Percentiles rank a stretch among this genome's conserved stretches.
These are phyloP conservation scores for Trichoderma gamsii DNA, from an alignment of 495 filamentous ascomycete genomes.

Conservation along the genomic window DNA sequence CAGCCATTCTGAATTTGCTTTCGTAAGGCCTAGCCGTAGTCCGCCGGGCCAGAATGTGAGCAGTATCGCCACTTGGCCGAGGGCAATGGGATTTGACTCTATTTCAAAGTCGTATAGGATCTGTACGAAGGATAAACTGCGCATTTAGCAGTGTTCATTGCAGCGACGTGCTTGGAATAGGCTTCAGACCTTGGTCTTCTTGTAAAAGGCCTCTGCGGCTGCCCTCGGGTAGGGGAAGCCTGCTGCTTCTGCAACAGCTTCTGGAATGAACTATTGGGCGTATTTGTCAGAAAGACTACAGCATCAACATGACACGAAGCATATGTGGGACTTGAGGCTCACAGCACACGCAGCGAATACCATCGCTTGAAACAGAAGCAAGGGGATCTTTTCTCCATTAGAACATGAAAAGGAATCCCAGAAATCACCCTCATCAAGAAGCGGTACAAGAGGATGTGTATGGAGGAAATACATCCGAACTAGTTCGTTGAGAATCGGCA, in stretches of 20 bases:
- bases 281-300: neutral
- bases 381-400: constrained; percentile 24
- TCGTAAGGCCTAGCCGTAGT: constrained; percentile 25
- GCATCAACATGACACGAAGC: neutral
- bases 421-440: constrained; percentile 44
- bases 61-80: constrained; percentile 40
- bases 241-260: constrained; percentile 34
- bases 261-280: constrained; percentile 33
- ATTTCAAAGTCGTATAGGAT: constrained; percentile 33
- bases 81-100: constrained; percentile 27
- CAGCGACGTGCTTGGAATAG: neutral
- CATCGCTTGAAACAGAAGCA: constrained; percentile 45
- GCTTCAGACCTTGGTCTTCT: constrained; percentile 33
- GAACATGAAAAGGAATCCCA: constrained; percentile 37
- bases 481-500: constrained; percentile 37
- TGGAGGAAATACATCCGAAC: constrained; percentile 43
- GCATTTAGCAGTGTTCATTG: constrained; percentile 15
- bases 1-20: constrained; percentile 43
- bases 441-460: constrained; percentile 41
- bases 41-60: constrained; percentile 29
- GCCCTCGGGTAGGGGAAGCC: constrained; percentile 39
- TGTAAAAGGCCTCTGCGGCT: constrained; percentile 40
- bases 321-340: constrained; percentile 19
- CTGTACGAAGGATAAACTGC: constrained; percentile 18
- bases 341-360: constrained; percentile 44